Evolutionary conservation across 2,329 filamentous ascomycete species (phyloP).

Genomic region (Fusarium sp.): DNA sequence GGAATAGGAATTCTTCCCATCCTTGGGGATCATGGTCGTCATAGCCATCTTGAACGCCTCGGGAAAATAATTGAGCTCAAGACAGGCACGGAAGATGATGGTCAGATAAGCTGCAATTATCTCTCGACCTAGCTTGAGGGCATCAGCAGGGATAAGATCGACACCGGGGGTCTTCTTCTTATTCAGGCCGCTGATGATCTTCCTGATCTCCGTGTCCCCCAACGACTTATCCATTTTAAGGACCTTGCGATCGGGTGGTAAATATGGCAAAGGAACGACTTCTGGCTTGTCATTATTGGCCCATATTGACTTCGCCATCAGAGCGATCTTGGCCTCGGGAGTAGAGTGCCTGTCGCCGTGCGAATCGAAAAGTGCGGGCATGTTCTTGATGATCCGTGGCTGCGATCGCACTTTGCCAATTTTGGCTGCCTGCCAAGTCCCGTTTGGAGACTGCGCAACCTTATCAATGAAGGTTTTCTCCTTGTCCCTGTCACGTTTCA

Average conservation of each 20-base stretch:
- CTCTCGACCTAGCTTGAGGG: neutral
- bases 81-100: constrained; percentile 9
- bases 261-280: neutral
- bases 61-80: constrained; percentile 8
- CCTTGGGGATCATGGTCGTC: constrained; percentile 13
- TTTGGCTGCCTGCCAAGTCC: neutral
- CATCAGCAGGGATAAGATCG: constrained; percentile 13
- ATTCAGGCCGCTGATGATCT: neutral
- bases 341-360: no score
- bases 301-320: no score
- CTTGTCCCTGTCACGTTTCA: no score
- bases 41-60: constrained; percentile 7
- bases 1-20: constrained; percentile 1
- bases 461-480: no score
- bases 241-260: neutral
- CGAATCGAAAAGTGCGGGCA: neutral
- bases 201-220: neutral
- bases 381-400: neutral
- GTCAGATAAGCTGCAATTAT: neutral
- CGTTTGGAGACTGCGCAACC: no score
- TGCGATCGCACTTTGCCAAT: no score
- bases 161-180: neutral
- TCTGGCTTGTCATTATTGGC: neutral
- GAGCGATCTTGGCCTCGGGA: no score
- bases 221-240: neutral